These are phyloP conservation scores for Teratosphaeria nubilosa DNA, from an alignment of 2,329 filamentous ascomycete genomes.

Conservation along the genomic window DNA sequence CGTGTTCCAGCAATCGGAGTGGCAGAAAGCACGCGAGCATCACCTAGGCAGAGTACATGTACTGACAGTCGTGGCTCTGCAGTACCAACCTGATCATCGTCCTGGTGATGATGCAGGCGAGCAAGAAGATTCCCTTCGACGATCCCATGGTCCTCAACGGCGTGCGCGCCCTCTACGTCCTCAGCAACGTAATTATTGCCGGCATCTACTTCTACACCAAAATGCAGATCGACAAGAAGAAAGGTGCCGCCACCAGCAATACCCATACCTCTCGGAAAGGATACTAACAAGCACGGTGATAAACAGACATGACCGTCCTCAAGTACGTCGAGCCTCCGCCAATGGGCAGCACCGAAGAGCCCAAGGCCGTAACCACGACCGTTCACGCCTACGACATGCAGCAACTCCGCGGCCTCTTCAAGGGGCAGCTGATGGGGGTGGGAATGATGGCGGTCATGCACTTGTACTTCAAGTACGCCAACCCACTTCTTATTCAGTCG, in stretches of 20 bases:
- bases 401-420: constrained; percentile 77
- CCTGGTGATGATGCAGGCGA: constrained; percentile 95
- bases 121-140: constrained; percentile 91
- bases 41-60: background rate
- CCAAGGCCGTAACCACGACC: constrained; percentile 93
- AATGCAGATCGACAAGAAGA: constrained; percentile 85
- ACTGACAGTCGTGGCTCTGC: constrained; percentile 8
- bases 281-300: constrained; percentile 1
- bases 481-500: constrained; percentile 95
- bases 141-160: constrained; percentile 61
- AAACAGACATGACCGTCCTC: constrained; percentile 80
- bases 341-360: constrained; percentile 87
- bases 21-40: background rate
- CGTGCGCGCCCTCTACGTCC: constrained; percentile 54
- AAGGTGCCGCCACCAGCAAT: constrained; percentile 51
- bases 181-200: constrained; percentile 74
- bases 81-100: constrained; percentile 92
- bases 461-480: constrained; percentile 98
- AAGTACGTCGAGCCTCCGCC: constrained; percentile 96
- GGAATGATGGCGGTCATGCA: constrained; percentile 99
- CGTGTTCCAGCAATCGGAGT: background rate
- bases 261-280: background rate
- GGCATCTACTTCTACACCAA: constrained; percentile 78
- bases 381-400: constrained; percentile 86
- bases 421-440: constrained; percentile 87